Conservation (phyloP, 345 rosid genomes). For the Salix koriyanagi region DNA sequence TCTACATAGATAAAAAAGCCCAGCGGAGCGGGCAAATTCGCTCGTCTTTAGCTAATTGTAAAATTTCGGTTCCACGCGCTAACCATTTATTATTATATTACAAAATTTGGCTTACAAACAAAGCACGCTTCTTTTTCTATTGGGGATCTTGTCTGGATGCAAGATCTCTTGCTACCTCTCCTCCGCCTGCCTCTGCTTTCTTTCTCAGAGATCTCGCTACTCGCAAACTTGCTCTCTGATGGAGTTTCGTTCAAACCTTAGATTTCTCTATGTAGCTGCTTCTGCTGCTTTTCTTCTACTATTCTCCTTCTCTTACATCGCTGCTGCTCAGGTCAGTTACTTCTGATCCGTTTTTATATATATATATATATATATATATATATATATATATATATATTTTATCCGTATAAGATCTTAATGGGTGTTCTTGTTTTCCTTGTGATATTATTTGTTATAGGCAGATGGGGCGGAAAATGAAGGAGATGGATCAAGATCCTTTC, state of each 20-base stretch:
- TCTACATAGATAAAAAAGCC: too few relatives aligned
- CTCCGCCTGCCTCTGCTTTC: background rate
- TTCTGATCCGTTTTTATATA: background rate
- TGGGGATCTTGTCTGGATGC: background rate
- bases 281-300: background rate
- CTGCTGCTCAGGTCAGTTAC: slow-evolving; percentile 18
- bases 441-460: slow-evolving; percentile 35
- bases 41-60: too few relatives aligned
- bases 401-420: background rate
- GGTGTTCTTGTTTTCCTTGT: background rate
- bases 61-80: too few relatives aligned
- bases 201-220: background rate
- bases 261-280: background rate
- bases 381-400: background rate
- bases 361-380: too few relatives aligned
- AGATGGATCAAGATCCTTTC: slow-evolving; percentile 43
- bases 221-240: background rate
- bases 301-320: background rate
- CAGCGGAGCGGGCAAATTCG: too few relatives aligned
- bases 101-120: too few relatives aligned
- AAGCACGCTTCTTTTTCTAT: too few relatives aligned
- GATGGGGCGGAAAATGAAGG: slow-evolving; percentile 38
- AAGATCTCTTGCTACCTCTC: background rate
- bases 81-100: too few relatives aligned
- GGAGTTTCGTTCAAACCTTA: slow-evolving; percentile 15